Base-by-base conservation (phyloP, 306 rosid genomes). In the Vigna unguiculata region DNA sequence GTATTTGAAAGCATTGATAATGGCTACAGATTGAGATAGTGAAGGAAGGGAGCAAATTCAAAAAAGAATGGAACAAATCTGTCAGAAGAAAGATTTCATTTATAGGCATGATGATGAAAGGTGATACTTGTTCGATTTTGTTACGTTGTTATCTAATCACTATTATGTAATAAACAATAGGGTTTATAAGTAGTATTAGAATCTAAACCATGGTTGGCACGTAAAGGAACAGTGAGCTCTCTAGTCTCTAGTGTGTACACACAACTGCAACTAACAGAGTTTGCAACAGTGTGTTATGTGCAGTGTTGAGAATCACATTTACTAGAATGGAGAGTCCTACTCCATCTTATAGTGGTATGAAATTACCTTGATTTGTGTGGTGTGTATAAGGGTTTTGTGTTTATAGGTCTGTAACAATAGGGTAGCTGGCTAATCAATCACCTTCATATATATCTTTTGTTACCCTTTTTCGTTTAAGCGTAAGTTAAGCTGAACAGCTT, bases 11-110 rank as follows among this genome's bases (percentile, higher is more conserved):
- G 24, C 9, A 32, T 30, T 60, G 3, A 28, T 11, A 15, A 36
- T 17, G 15, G 1, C 22, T 16, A 11, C 20, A 41, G 61, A n/a
- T 55, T 71, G 34, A n/a, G 69, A 9, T 12, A 43, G 38, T 16
- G 62, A 47, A 67, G 78, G 73, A 65, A 79, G 78, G 25, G 61
- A 54, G 48, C 47, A 67, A 48, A 19, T 53, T 28, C 12, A 53
- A 75, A 55, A 63, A 1, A 10, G 62, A 67, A 59, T 8, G 48
- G 53, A 49, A 53, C 45, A 71, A 71, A 53, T 66, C 40, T 45
- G 22, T 16, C 25, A 60, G 36, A 51, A 14, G 17, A 21, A 49
- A 60, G 77, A 60, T 58, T 55, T 40, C 32, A 30, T 59, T 34
- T 40, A 34, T 28, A 55, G 60, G 15, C 28, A 20, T 47, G 66